Conservation (phyloP, 306 rosid species). For the Styphnolobium japonicum region DNA sequence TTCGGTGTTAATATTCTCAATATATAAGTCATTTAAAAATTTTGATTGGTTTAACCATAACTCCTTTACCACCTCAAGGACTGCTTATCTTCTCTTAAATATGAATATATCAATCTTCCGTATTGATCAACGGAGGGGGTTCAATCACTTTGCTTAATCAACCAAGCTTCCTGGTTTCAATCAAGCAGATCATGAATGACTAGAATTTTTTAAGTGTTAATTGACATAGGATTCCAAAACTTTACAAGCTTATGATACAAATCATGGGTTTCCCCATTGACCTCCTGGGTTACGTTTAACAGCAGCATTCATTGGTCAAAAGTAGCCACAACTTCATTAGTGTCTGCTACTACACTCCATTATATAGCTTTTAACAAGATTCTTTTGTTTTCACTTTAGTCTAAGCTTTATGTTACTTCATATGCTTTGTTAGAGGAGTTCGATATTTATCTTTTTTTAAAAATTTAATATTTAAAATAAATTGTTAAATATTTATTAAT, state of each 20-base stretch:
- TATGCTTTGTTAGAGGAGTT: constrained; percentile 51
- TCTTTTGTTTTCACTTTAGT: constrained; percentile 75
- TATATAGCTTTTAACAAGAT: constrained; percentile 82
- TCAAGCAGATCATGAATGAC: constrained; percentile 2
- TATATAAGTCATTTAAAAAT: neutral
- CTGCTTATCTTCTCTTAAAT: neutral
- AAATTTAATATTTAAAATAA: no score
- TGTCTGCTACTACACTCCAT: constrained; percentile 97
- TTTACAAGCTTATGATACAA: constrained; percentile 44
- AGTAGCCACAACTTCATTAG: constrained; percentile 64
- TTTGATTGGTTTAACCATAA: neutral
- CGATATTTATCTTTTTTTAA: no score
- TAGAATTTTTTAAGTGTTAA: constrained; percentile 15
- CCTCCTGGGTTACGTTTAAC: constrained; percentile 43
- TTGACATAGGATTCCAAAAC: constrained; percentile 87
- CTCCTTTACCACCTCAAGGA: neutral
- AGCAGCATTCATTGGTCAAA: constrained; percentile 58
- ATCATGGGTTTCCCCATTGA: constrained; percentile 62
- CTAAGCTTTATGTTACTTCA: constrained; percentile 89
- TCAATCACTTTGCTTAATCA: constrained; percentile 34
- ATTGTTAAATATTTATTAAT: no score
- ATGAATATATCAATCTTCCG: neutral
- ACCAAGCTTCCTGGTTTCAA: constrained; percentile 11
- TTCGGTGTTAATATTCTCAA: neutral
- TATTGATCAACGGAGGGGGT: constrained; percentile 26